Conservation (phyloP, 768 basidiomycete species). For the Rhizopogon sp. region DNA sequence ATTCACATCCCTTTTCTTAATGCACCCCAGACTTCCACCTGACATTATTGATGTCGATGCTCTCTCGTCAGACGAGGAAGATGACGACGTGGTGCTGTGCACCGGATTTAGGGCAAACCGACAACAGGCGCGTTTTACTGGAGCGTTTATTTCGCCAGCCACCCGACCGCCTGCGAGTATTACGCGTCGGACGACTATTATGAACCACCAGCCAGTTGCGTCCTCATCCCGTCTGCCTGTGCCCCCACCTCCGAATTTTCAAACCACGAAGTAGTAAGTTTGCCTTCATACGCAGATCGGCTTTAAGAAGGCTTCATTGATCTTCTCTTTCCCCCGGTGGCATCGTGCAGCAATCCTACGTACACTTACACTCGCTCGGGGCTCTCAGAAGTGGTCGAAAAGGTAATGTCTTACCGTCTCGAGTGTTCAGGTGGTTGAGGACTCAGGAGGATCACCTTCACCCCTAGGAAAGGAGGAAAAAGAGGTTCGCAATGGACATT, state of each 20-base stretch:
- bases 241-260: not conserved
- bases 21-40: not conserved
- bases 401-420: conserved; percentile 18
- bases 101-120: conserved; percentile 13
- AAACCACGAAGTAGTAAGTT: not conserved
- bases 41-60: conserved; percentile 25
- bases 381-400: conserved; percentile 6
- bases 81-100: conserved; percentile 10
- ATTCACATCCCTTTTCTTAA: not conserved
- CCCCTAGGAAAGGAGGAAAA: conserved; percentile 14
- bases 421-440: conserved; percentile 10
- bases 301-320: not conserved
- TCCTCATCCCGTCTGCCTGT: conserved; percentile 5
- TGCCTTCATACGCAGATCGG: conserved; percentile 5
- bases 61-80: not conserved
- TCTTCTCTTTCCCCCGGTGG: not conserved
- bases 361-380: not conserved
- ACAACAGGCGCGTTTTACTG: not conserved
- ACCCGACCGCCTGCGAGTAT: conserved; percentile 5
- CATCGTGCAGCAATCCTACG: not conserved
- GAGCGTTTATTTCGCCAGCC: too few species aligned
- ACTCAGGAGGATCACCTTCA: conserved; percentile 5
- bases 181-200: conserved; percentile 12
- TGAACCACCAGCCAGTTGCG: conserved; percentile 1
- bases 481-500: conserved; percentile 7